Evolutionary conservation across 306 rosid species (phyloP).

Genomic region (Prunus padus): DNA sequence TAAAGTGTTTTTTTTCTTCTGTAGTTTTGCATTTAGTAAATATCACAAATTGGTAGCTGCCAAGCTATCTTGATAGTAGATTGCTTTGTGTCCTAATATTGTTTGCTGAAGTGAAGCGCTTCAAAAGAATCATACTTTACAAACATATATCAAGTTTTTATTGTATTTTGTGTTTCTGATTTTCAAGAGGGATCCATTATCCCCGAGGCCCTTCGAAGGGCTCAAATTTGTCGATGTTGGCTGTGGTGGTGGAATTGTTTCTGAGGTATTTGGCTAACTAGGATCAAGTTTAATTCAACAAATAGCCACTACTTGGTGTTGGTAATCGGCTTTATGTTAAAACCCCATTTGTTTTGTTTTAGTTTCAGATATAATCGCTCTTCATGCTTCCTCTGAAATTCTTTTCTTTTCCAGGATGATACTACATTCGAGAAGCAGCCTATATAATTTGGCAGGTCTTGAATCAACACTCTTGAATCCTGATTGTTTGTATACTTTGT

Average conservation of each 20-base stretch:
- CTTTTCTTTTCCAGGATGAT: too few relatives aligned
- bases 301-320: too few relatives aligned
- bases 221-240: slow-evolving; percentile 87
- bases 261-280: slow-evolving; percentile 47
- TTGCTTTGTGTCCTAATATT: not conserved
- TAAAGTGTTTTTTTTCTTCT: not conserved
- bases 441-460: too few relatives aligned
- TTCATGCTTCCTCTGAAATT: too few relatives aligned
- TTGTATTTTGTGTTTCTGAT: slow-evolving; percentile 19
- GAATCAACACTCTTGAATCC: too few relatives aligned
- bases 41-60: not conserved
- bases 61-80: not conserved
- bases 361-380: too few relatives aligned
- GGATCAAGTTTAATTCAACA: too few relatives aligned
- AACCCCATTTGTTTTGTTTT: too few relatives aligned
- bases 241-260: slow-evolving; percentile 96
- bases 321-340: too few relatives aligned
- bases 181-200: slow-evolving; percentile 76
- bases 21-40: not conserved
- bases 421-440: too few relatives aligned
- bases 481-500: too few relatives aligned
- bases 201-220: slow-evolving; percentile 75
- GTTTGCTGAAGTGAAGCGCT: not conserved
- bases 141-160: not conserved
- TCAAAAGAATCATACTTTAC: not conserved